Evolutionary conservation across 1,139 yeast species (phyloP).

Genomic region (Meyerozyma sp.): DNA sequence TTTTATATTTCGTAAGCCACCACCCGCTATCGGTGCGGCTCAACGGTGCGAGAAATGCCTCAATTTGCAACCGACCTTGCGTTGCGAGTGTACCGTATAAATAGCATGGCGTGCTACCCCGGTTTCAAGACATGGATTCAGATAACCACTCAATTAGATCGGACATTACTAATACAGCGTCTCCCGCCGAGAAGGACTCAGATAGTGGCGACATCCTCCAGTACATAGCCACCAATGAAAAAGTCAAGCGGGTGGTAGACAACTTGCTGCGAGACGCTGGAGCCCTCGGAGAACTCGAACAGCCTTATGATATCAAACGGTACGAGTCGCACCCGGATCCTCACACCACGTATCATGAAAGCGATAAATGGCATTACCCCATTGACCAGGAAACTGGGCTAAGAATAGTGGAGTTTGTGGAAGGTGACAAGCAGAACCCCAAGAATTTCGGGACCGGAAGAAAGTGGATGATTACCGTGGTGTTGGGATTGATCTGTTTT

Average conservation of each 20-base stretch:
- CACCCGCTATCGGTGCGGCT: neutral
- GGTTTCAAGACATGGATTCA: neutral
- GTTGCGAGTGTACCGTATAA: neutral
- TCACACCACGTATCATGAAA: slow-evolving; percentile 12
- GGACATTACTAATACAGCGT: neutral
- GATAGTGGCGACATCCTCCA: neutral
- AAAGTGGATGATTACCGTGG: slow-evolving; percentile 9
- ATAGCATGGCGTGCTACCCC: neutral
- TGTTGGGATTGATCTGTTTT: slow-evolving; percentile 20
- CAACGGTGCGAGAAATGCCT: neutral
- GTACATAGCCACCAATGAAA: neutral
- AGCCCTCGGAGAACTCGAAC: slow-evolving; percentile 48
- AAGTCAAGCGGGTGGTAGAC: neutral
- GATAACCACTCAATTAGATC: neutral
- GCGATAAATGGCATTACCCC: slow-evolving; percentile 10
- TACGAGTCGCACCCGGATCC: slow-evolving; percentile 33
- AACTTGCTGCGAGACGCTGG: slow-evolving; percentile 30
- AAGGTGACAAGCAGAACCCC: slow-evolving; percentile 8
- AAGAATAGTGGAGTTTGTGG: slow-evolving; percentile 9
- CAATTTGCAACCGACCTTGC: neutral
- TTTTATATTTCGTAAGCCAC: neutral
- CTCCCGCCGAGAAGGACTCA: neutral
- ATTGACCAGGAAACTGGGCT: slow-evolving; percentile 8
- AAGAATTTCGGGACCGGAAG: slow-evolving; percentile 4
- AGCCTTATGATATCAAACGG: slow-evolving; percentile 42